Evolutionary conservation across 2,329 filamentous ascomycete species (phyloP).

Genomic region (Curvularia sp.): DNA sequence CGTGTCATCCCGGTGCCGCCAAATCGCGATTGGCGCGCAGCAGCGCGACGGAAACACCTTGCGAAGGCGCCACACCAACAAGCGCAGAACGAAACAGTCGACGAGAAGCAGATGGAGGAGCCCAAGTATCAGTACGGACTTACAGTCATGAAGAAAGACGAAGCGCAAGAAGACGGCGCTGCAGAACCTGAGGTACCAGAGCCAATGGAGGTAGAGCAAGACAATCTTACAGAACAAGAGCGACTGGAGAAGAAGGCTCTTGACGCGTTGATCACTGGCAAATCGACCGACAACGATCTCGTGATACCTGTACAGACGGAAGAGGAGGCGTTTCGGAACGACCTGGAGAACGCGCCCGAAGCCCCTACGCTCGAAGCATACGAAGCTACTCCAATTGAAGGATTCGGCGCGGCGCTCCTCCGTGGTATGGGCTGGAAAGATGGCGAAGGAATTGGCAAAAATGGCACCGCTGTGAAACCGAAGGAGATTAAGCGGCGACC

Average conservation of each 20-base stretch:
- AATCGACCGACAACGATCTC: constrained; percentile 45
- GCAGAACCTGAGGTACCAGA: constrained; percentile 19
- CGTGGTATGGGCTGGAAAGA: constrained; percentile 96
- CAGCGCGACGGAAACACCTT: constrained; percentile 62
- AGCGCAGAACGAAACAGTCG: constrained; percentile 42
- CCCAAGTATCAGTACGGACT: constrained; percentile 60
- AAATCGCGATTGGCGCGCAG: constrained; percentile 70
- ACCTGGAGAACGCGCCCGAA: constrained; percentile 75
- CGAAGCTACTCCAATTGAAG: constrained; percentile 86
- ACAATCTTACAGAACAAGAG: constrained; percentile 41
- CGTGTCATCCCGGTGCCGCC: constrained; percentile 65
- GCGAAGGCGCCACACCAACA: constrained; percentile 62
- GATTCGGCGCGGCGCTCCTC: constrained; percentile 89
- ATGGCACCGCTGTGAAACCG: constrained; percentile 57
- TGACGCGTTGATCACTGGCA: constrained; percentile 53
- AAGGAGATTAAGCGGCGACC: constrained; percentile 73
- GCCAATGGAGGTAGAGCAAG: constrained; percentile 40
- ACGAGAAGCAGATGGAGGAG: constrained; percentile 46
- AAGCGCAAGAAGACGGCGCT: constrained; percentile 19
- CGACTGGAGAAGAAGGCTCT: constrained; percentile 62
- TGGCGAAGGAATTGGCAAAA: constrained; percentile 64
- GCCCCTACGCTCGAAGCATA: constrained; percentile 83
- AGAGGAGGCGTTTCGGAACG: constrained; percentile 74
- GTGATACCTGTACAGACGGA: constrained; percentile 54
- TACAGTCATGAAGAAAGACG: constrained; percentile 54